Evolutionary conservation across 2,329 filamentous ascomycete species (phyloP).

Genomic region (Fusarium multiceps): DNA sequence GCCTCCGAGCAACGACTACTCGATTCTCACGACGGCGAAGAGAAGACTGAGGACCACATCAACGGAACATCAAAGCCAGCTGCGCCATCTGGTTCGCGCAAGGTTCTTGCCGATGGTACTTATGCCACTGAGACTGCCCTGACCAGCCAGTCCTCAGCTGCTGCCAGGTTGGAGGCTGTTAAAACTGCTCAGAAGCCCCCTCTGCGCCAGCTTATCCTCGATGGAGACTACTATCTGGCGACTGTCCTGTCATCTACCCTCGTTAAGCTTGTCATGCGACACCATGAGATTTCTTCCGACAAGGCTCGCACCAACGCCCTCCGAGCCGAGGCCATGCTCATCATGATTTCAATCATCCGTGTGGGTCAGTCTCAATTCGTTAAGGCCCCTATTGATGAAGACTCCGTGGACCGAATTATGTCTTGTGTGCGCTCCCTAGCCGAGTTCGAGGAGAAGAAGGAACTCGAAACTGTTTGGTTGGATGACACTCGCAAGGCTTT

Average conservation of each 20-base stretch:
- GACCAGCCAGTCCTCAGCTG: slow-evolving; percentile 89
- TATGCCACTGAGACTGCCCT: slow-evolving; percentile 97
- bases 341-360: slow-evolving; percentile 98
- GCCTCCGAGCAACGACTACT: slow-evolving; percentile 92
- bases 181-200: slow-evolving; percentile 98
- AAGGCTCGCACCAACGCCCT: slow-evolving; percentile 90
- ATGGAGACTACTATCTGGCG: slow-evolving; percentile 96
- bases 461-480: slow-evolving; percentile 91
- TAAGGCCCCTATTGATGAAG: slow-evolving; percentile 96
- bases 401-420: slow-evolving; percentile 99
- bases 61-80: slow-evolving; percentile 83
- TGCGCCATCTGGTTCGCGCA: slow-evolving; percentile 84
- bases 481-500: slow-evolving; percentile 96
- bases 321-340: slow-evolving; percentile 96
- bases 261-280: slow-evolving; percentile 97
- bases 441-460: slow-evolving; percentile 89
- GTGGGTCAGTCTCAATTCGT: slow-evolving; percentile 99
- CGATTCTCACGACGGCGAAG: slow-evolving; percentile 82
- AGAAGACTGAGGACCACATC: slow-evolving; percentile 72
- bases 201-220: slow-evolving; percentile 91
- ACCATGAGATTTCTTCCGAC: slow-evolving; percentile 91
- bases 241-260: slow-evolving; percentile 95
- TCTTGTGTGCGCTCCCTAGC: slow-evolving; percentile 92
- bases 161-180: slow-evolving; percentile 93
- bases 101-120: slow-evolving; percentile 94